These are phyloP conservation scores for Thamnidium elegans DNA, from an alignment of 192 early-diverging fungal genomes.

Conservation along the genomic window DNA sequence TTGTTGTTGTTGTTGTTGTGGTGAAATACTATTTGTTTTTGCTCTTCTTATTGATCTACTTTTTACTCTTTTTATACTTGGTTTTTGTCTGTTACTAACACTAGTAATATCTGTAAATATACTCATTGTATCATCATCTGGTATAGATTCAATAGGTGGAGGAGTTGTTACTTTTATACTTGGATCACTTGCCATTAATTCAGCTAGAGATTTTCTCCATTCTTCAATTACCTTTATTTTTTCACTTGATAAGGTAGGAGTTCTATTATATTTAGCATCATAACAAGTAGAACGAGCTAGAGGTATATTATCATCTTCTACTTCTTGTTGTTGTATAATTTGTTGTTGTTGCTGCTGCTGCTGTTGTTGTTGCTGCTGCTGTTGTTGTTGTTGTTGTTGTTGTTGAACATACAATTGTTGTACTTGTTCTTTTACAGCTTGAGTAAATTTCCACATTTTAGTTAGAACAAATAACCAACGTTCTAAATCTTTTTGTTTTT, in stretches of 20 bases:
- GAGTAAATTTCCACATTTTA: conserved; percentile 34
- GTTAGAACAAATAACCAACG: conserved; percentile 39
- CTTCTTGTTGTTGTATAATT: background rate
- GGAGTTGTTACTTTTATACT: conserved; percentile 21
- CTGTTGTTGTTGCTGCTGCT: background rate
- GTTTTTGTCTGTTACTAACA: conserved; percentile 14
- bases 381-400: conserved; percentile 3
- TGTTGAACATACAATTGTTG: background rate
- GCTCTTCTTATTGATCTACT: background rate
- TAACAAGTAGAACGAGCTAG: conserved; percentile 7
- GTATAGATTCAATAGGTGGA: conserved; percentile 34
- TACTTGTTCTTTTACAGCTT: conserved; percentile 16
- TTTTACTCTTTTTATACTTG: conserved; percentile 4
- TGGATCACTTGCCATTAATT: conserved; percentile 34
- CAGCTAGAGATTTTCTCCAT: conserved; percentile 35
- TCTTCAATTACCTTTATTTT: conserved; percentile 32
- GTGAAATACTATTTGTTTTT: conserved; percentile 18
- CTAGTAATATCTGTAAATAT: conserved; percentile 33
- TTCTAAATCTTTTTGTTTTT: conserved; percentile 39
- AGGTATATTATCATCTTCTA: background rate
- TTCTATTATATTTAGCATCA: background rate
- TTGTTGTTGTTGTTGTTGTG: background rate
- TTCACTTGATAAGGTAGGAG: conserved; percentile 19
- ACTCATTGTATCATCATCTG: conserved; percentile 28
- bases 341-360: conserved; percentile 3